A percentile compares a stretch with the other conserved stretches of the same genome.
phyloP scores from a whole-genome alignment of 1,284 basidiomycete species.

The Rugosomyces carneus region DNA sequence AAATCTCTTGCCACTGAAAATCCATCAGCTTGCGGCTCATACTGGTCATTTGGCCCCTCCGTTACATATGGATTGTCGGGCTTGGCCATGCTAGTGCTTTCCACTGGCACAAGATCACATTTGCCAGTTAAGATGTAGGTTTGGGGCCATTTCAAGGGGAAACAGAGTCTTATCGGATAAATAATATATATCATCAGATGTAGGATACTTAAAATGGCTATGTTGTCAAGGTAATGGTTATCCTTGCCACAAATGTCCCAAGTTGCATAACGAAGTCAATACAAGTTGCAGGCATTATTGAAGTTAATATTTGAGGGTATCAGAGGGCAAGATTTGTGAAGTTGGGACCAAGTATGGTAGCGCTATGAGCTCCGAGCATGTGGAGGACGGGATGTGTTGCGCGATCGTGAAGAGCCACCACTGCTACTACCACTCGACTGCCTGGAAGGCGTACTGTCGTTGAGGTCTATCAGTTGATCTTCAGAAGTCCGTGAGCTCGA shows the following conservation, averaged over 20 bases:
- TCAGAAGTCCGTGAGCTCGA: constrained; percentile 17
- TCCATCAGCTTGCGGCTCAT: constrained; percentile 81
- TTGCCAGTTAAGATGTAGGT: constrained; percentile 21
- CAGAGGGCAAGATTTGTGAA: constrained; percentile 3
- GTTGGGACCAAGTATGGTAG: constrained; percentile 1
- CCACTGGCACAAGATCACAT: constrained; percentile 46
- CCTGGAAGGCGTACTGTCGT: too few species aligned
- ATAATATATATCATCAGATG: constrained; percentile 8
- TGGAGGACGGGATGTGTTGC: constrained; percentile 17
- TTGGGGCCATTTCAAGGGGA: too few species aligned
- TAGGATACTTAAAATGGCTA: constrained; percentile 9
- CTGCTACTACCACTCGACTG: constrained; percentile 11
- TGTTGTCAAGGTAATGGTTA: not conserved
- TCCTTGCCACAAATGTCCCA: constrained; percentile 5
- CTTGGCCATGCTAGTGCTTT: constrained; percentile 55
- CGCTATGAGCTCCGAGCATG: constrained; percentile 14
- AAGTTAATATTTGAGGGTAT: constrained; percentile 10
- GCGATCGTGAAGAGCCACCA: constrained; percentile 16
- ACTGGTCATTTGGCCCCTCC: constrained; percentile 82
- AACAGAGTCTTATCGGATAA: too few species aligned
- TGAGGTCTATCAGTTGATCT: constrained; percentile 17
- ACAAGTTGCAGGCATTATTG: not conserved
- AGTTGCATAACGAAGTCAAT: not conserved
- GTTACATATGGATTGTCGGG: constrained; percentile 67
- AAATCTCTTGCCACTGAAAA: constrained; percentile 3